Percentiles rank a stretch among this genome's conserved stretches.
These are phyloP conservation scores for Talinum fruticosum DNA, from an alignment of 148 eudicot genomes.

Conservation along the genomic window DNA sequence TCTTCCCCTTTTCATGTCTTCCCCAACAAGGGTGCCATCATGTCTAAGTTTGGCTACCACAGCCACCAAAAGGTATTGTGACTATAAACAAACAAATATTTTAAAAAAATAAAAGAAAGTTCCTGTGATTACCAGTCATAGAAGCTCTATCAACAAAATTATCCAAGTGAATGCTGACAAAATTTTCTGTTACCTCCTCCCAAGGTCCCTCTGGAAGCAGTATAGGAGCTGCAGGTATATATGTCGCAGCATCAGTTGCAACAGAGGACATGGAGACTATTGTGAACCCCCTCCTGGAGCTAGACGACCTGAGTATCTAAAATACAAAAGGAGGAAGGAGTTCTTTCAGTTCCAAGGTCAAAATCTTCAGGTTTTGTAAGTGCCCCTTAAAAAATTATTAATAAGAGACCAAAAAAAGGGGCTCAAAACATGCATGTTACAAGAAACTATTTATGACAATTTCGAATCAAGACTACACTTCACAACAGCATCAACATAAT, in stretches of 20 bases:
- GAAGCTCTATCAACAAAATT: background rate
- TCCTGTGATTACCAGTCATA: background rate
- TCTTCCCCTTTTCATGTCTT: too few species aligned
- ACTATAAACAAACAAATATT: too few species aligned
- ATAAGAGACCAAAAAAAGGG: background rate
- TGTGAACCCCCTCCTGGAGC: constrained; percentile 27
- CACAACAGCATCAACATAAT: background rate
- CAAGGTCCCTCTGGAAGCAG: constrained; percentile 88
- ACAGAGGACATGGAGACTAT: constrained; percentile 43
- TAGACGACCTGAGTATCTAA: constrained; percentile 34
- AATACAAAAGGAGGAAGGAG: background rate
- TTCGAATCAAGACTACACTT: background rate
- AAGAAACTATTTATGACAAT: background rate
- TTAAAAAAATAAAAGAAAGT: too few species aligned
- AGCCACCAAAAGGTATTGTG: too few species aligned
- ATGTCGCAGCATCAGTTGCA: constrained; percentile 43
- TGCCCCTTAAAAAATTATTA: background rate
- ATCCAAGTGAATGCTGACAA: background rate
- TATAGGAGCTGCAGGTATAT: constrained; percentile 86
- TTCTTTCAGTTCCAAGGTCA: background rate
- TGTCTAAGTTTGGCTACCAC: too few species aligned
- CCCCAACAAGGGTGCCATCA: too few species aligned
- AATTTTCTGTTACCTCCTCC: constrained; percentile 57
- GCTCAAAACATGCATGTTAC: background rate
- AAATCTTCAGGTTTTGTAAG: background rate